Base-by-base conservation (phyloP, 805 yeast genomes). In the Zygoascus bituminiphila region DNA sequence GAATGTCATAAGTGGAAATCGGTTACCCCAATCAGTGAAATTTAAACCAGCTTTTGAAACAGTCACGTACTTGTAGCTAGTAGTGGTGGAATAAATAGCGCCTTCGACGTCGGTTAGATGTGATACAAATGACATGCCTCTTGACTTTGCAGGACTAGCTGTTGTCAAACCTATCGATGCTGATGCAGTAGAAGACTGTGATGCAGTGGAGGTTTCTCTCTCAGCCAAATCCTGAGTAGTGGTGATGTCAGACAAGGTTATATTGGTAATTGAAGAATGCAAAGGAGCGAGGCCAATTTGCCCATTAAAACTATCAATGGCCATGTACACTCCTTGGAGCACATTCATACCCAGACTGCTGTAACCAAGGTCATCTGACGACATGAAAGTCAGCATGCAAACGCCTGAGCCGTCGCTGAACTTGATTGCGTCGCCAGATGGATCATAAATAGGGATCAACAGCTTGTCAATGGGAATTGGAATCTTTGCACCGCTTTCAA, bases 241-340 rank as follows among this genome's bases (percentile, higher is more conserved):
- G 4, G 33, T 29, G 7, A 29, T 29, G n/a, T 3, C 7, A 6
- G 33, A 3, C 10, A 39, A 21, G 8, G 23, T 21, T 14, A 39
- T n/a, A 19, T 39, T 39, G 25, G 42, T 39, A 25, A 39, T 39
- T 3, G 19, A 14, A 4, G 20, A n/a, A 7, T 24, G 42, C 42
- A 41, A 24, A 4, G 44, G 53, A 29, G 54, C 62, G 7, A 58
- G 44, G 1, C 57, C 60, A 4, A 58, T 51, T 17, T 46, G 50
- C 24, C 41, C 42, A 21, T 49, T 42, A 12, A 51, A 57, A 12
- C 35, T 46, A 25, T 58, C 61, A 44, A 58, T 42, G 8, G 54
- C 56, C 29, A 51, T 46, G 49, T 57, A 58, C 51, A 55, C 48
- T 24, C 47, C 35, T 2, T 50, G 33, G 42, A 58, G 39, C 17